A percentile compares a stretch with the other conserved stretches of the same genome.
Conservation (phyloP, 2,329 filamentous ascomycete genomes). For the Exophiala sp. region DNA sequence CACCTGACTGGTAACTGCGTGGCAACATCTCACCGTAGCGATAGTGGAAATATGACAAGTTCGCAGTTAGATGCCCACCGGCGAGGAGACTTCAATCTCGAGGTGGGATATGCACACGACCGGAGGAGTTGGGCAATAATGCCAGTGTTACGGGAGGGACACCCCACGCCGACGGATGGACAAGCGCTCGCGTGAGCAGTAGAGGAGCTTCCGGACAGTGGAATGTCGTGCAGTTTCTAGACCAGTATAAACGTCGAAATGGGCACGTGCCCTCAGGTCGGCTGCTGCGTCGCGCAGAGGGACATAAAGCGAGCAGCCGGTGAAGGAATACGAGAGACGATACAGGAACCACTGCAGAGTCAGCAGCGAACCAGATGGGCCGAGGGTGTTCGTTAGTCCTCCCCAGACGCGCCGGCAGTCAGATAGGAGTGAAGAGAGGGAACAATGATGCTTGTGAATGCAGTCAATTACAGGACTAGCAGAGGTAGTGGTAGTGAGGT, state of each 20-base stretch:
- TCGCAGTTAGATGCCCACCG: conserved; percentile 7
- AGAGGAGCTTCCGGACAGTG: conserved; percentile 1
- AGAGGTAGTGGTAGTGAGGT: too few relatives aligned
- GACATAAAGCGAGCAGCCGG: not conserved
- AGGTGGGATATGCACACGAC: conserved; percentile 23
- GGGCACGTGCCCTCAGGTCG: conserved; percentile 22
- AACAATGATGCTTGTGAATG: too few relatives aligned
- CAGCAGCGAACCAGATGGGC: conserved; percentile 14
- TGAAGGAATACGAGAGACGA: conserved; percentile 5
- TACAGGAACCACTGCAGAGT: conserved; percentile 14
- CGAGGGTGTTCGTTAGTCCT: conserved; percentile 4
- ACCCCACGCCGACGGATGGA: conserved; percentile 15
- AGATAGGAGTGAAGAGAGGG: not conserved
- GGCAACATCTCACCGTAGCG: not conserved
- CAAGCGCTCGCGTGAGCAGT: conserved; percentile 26
- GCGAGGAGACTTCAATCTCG: conserved; percentile 8
- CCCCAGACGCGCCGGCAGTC: too few relatives aligned
- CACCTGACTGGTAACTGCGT: conserved; percentile 12
- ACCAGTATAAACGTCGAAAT: conserved; percentile 25
- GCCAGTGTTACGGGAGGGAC: not conserved
- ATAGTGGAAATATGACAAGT: conserved; percentile 7
- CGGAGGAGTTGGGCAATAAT: not conserved
- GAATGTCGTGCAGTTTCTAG: conserved; percentile 10
- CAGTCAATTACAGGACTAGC: too few relatives aligned
- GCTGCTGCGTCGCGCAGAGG: conserved; percentile 12